These are phyloP conservation scores for Cystoisospora suis DNA, from an alignment of 169 alveolate genomes.

Conservation along the genomic window DNA sequence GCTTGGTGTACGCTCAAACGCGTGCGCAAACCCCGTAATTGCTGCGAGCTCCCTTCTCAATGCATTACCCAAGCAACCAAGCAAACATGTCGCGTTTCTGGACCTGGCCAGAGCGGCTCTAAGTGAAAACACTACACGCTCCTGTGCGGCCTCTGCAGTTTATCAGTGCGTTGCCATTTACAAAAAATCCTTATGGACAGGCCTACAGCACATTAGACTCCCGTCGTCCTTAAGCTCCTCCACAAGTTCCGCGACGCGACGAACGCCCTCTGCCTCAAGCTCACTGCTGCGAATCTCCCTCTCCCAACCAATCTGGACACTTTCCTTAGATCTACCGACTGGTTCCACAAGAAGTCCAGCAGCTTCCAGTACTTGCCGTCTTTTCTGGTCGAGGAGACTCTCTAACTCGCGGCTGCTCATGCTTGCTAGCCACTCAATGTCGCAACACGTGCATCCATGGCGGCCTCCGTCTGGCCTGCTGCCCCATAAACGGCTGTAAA, in stretches of 20 bases:
- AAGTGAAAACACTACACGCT: no score
- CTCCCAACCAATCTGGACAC: neutral
- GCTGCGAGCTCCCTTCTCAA: no score
- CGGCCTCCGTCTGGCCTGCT: neutral
- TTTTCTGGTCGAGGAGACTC: neutral
- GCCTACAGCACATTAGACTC: neutral
- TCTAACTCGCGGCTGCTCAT: neutral
- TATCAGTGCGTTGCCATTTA: no score
- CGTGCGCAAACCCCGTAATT: no score
- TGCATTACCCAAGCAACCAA: no score
- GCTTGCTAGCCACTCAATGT: neutral
- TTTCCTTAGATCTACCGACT: neutral
- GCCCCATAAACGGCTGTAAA: neutral
- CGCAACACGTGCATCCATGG: neutral
- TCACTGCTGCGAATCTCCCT: neutral
- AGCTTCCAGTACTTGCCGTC: neutral
- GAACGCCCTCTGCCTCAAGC: neutral
- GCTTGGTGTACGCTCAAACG: no score
- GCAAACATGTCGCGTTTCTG: no score
- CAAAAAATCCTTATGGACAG: neutral
- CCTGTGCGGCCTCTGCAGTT: no score
- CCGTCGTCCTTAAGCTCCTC: neutral
- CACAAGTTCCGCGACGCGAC: neutral
- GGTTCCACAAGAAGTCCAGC: neutral
- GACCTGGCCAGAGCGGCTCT: no score